Conservation (phyloP, 495 filamentous ascomycete species). For the Xeromyces bisporus region DNA sequence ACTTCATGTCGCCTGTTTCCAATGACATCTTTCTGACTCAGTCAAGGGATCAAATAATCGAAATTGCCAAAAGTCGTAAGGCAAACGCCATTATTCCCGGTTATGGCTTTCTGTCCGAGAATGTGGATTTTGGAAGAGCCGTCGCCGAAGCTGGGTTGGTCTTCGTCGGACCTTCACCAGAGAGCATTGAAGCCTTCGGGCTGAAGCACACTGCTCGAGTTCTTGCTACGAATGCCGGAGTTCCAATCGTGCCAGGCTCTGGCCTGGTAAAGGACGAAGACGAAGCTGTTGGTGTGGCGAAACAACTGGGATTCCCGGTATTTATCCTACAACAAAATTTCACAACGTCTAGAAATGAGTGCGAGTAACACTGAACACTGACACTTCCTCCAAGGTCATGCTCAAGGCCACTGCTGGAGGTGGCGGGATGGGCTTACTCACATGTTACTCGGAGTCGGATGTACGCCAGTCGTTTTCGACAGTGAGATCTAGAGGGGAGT, state of each 20-base stretch:
- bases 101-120: slow-evolving; percentile 44
- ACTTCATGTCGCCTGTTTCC: neutral
- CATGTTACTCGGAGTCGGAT: slow-evolving; percentile 18
- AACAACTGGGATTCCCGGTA: slow-evolving; percentile 33
- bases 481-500: slow-evolving; percentile 21
- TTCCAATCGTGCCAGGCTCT: slow-evolving; percentile 37
- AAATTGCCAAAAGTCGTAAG: slow-evolving; percentile 24
- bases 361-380: neutral
- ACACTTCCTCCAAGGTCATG: slow-evolving; percentile 22
- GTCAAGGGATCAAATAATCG: slow-evolving; percentile 27
- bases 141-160: slow-evolving; percentile 31
- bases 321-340: neutral
- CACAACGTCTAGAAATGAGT: neutral
- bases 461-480: slow-evolving; percentile 20
- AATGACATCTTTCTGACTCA: neutral
- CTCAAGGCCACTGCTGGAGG: slow-evolving; percentile 42
- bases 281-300: slow-evolving; percentile 24
- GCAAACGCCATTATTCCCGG: slow-evolving; percentile 37
- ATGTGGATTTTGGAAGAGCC: slow-evolving; percentile 35
- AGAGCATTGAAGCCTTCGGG: slow-evolving; percentile 37
- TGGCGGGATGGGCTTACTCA: slow-evolving; percentile 39
- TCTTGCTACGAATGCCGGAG: slow-evolving; percentile 30
- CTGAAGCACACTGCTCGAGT: slow-evolving; percentile 39
- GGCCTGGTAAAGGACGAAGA: slow-evolving; percentile 29
- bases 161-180: slow-evolving; percentile 36